Conservation (phyloP, 805 yeast species). For the Candida ortonii region DNA sequence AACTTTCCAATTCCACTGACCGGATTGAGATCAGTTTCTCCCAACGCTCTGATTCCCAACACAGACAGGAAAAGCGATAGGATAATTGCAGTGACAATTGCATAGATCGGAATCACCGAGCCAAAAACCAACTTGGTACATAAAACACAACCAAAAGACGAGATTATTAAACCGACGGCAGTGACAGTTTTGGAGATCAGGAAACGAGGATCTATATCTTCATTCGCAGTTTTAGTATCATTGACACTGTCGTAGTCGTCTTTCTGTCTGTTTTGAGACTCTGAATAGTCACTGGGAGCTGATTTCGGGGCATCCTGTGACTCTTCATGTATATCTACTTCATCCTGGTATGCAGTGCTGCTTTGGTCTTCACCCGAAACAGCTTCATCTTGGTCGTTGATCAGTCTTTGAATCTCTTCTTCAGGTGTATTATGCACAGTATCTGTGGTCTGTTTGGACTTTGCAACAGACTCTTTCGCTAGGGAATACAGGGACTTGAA, state of each 20-base stretch:
- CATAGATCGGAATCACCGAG: conserved; percentile 62
- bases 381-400: conserved; percentile 9
- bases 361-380: conserved; percentile 25
- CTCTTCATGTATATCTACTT: no score
- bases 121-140: conserved; percentile 72
- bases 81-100: conserved; percentile 63
- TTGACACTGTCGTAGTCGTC: no score
- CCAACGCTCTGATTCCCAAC: conserved; percentile 88
- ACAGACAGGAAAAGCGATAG: conserved; percentile 78
- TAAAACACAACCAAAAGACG: conserved; percentile 65
- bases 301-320: background rate
- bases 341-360: conserved; percentile 23
- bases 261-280: background rate
- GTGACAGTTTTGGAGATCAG: conserved; percentile 52
- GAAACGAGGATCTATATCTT: conserved; percentile 41
- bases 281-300: background rate
- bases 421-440: background rate
- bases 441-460: no score
- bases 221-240: no score
- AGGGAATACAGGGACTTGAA: conserved; percentile 36
- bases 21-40: conserved; percentile 95
- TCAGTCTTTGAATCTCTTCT: conserved; percentile 8
- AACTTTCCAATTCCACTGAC: conserved; percentile 95
- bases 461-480: background rate
- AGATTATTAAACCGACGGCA: conserved; percentile 56